Base-by-base conservation (phyloP, 768 basidiomycete genomes). In the Hypholoma fasciculare region DNA sequence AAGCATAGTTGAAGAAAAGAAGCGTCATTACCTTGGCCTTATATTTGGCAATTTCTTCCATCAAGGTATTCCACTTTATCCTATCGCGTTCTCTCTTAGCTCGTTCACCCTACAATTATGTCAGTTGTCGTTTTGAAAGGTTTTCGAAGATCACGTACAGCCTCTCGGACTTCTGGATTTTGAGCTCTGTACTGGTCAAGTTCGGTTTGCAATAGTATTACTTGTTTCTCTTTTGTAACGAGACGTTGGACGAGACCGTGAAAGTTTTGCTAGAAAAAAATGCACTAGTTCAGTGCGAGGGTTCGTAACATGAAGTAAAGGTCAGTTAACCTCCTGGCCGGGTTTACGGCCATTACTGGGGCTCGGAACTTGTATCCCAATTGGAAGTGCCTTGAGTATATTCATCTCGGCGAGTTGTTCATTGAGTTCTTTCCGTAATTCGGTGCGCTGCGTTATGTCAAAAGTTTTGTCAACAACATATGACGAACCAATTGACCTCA, bases 151-250 rank as follows among this genome's bases (percentile, higher is more conserved):
- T 26, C 37, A 68, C 86, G 51, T 63, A 92, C 90, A 40, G 80
- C 78, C 61, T 91, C 89, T 23, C 81, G 76, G 1, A 71, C 70
- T 49, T 88, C 88, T 4, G 84, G 84, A 68, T 82, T 83, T 67
- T 85, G 81, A 4, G 77, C 74, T 63, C 82, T 85, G 62, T 87
- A 72, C 16, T 79, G 77, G 55, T 87, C 88, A 17, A 95, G 72
- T 65, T 94, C 89, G 3, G 80, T 79, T 67, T 88, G 87, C 1
- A 96, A 78, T 55, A 87, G 84, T 2, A 84, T 67, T 1, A 93
- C 90, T 70, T 94, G 85, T 65, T 90, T 92, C 74, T 97, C 94
- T 69, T 94, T 94, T 68, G 87, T 82, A 3, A 89, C 83, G 14
- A 96, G 77, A 9, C 91, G 85, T 65, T 93, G 91, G 8, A 94